phyloP scores from a whole-genome alignment of 805 yeast genomes.

The Spathaspora hagerdaliae region DNA sequence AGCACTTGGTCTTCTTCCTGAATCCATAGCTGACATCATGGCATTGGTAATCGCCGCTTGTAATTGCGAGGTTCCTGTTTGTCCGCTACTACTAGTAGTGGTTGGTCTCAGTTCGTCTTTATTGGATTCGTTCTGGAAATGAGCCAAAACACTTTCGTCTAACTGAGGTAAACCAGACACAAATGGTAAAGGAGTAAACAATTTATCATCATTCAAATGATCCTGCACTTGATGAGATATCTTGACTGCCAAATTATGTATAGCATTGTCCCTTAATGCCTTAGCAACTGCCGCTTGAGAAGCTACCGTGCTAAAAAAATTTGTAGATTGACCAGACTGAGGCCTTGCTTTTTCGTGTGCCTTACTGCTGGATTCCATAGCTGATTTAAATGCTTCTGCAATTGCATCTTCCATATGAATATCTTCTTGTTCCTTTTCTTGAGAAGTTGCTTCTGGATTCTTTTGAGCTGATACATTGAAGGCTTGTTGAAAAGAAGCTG shows the following conservation, averaged over 20 bases:
- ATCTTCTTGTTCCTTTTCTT: slow-evolving; percentile 4
- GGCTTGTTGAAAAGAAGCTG: slow-evolving; percentile 18
- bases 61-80: slow-evolving; percentile 12
- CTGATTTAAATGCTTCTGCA: slow-evolving; percentile 24
- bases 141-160: slow-evolving; percentile 33
- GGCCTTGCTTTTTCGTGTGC: background rate
- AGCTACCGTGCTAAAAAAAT: background rate
- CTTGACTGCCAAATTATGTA: slow-evolving; percentile 26
- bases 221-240: slow-evolving; percentile 28
- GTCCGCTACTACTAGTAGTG: background rate
- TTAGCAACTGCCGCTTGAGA: slow-evolving; percentile 1
- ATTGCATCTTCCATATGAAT: slow-evolving; percentile 24
- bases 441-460: background rate
- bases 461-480: background rate
- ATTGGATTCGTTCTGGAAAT: slow-evolving; percentile 31
- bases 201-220: slow-evolving; percentile 16
- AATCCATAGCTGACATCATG: slow-evolving; percentile 44
- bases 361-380: slow-evolving; percentile 4
- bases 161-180: slow-evolving; percentile 25
- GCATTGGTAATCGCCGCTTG: slow-evolving; percentile 54
- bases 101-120: slow-evolving; percentile 12
- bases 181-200: slow-evolving; percentile 3
- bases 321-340: background rate
- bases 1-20: background rate
- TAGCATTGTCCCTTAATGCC: slow-evolving; percentile 17